Percentiles rank a stretch among this genome's conserved stretches.
phyloP scores from a whole-genome alignment of 2,329 filamentous ascomycete genomes.

The Aspergillus ustus region DNA sequence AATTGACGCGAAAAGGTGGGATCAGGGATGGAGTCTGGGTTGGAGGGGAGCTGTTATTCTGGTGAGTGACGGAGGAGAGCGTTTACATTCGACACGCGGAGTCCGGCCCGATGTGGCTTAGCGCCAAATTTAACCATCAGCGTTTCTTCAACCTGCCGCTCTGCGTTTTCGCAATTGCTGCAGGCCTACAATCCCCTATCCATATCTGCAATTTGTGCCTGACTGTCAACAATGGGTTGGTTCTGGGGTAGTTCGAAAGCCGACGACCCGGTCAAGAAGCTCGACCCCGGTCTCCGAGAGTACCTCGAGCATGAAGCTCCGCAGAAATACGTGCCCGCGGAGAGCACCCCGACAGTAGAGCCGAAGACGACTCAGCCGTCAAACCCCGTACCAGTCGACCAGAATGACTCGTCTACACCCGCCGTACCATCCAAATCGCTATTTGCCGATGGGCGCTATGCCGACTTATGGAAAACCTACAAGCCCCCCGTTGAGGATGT shows the following conservation, averaged over 20 bases:
- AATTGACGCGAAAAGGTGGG: conserved; percentile 24
- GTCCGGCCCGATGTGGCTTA: conserved; percentile 28
- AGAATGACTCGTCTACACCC: conserved; percentile 37
- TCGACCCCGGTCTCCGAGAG: conserved; percentile 82
- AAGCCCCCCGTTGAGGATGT: conserved; percentile 72
- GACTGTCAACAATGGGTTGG: conserved; percentile 59
- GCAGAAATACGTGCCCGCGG: conserved; percentile 62
- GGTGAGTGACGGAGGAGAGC: conserved; percentile 15
- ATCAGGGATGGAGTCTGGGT: background rate
- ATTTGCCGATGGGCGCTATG: conserved; percentile 73
- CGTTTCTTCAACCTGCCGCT: background rate
- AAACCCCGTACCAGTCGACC: conserved; percentile 24
- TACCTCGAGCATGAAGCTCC: conserved; percentile 85
- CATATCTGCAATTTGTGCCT: conserved; percentile 31
- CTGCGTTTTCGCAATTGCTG: background rate
- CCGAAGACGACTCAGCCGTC: conserved; percentile 30
- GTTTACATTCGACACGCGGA: conserved; percentile 14
- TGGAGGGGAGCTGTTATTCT: conserved; percentile 11
- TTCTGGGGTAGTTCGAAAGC: conserved; percentile 60
- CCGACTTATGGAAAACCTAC: conserved; percentile 93
- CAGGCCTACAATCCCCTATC: conserved; percentile 32
- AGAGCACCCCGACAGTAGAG: conserved; percentile 26
- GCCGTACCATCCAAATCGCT: conserved; percentile 58
- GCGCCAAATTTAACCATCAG: conserved; percentile 21
- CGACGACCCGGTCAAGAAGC: conserved; percentile 71